These are phyloP conservation scores for Tilletia walkeri DNA, from an alignment of 1,284 basidiomycete species.

Conservation along the genomic window DNA sequence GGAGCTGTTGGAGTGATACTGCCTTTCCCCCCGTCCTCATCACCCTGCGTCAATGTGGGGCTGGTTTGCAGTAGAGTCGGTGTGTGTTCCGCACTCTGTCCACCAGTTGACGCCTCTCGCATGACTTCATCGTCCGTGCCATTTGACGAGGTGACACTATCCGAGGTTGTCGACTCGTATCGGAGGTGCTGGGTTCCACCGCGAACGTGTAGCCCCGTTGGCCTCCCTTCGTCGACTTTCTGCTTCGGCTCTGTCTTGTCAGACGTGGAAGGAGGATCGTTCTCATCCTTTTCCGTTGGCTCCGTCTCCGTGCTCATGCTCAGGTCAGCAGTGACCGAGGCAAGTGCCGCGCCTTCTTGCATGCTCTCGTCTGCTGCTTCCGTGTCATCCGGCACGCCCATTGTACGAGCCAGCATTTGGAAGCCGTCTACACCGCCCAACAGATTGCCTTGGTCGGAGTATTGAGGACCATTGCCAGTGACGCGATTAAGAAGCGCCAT, in stretches of 20 bases:
- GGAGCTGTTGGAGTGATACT: conserved; percentile 21
- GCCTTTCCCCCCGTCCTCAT: conserved; percentile 30
- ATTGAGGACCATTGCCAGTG: conserved; percentile 47
- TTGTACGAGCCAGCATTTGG: conserved; percentile 40
- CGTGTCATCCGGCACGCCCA: conserved; percentile 1
- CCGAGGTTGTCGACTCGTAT: conserved; percentile 30
- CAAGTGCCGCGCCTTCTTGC: background rate
- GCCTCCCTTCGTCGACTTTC: background rate
- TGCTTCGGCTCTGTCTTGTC: conserved; percentile 11
- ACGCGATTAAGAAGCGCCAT: conserved; percentile 89
- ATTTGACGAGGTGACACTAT: conserved; percentile 24
- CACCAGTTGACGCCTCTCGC: conserved; percentile 34
- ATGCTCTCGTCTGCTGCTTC: conserved; percentile 7
- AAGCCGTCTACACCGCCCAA: conserved; percentile 54
- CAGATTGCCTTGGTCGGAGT: conserved; percentile 46
- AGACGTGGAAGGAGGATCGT: conserved; percentile 6
- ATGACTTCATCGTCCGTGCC: conserved; percentile 46
- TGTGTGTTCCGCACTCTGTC: background rate
- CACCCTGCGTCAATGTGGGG: background rate
- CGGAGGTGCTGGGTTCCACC: conserved; percentile 24
- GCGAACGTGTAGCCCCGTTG: conserved; percentile 4
- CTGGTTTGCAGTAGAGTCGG: background rate
- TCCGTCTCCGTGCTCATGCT: conserved; percentile 11
- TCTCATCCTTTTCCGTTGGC: background rate
- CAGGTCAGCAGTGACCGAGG: background rate